These are phyloP conservation scores for Alternaria sp. DNA, from an alignment of 2,329 filamentous ascomycete genomes.

Conservation along the genomic window DNA sequence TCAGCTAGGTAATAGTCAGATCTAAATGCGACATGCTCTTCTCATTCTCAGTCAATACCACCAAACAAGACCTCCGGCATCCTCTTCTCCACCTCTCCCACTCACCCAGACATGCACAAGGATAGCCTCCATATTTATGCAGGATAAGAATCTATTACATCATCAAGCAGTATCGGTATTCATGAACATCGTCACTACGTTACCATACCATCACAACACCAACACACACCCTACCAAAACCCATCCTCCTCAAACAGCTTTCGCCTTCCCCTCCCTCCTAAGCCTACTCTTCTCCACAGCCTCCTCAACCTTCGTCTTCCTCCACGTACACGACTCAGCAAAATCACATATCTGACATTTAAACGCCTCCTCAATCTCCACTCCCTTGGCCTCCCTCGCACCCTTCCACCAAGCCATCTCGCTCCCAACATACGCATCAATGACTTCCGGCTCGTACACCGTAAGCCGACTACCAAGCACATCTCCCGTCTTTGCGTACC, in stretches of 20 bases:
- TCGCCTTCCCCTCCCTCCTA: conserved; percentile 29
- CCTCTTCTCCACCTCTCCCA: too few species aligned
- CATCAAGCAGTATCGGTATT: too few species aligned
- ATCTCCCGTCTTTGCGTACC: conserved; percentile 56
- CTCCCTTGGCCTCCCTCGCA: conserved; percentile 73
- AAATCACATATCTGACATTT: conserved; percentile 91
- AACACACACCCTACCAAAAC: too few species aligned
- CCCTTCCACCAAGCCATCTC: conserved; percentile 92
- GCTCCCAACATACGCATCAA: conserved; percentile 68
- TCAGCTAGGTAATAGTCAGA: rapidly evolving
- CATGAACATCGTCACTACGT: too few species aligned
- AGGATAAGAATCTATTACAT: rapidly evolving
- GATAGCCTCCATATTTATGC: too few species aligned
- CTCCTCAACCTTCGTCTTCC: conserved; percentile 72
- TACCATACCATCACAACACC: too few species aligned
- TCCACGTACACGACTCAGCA: conserved; percentile 78
- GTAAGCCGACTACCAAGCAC: conserved; percentile 64
- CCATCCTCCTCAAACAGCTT: conserved; percentile 27
- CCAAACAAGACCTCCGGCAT: too few species aligned
- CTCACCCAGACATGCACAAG: too few species aligned
- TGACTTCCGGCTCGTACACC: conserved; percentile 68
- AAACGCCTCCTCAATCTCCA: conserved; percentile 83
- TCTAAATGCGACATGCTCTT: rapidly evolving
- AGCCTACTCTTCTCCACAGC: conserved; percentile 51
- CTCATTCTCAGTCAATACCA: too few species aligned